Evolutionary conservation across 2,329 filamentous ascomycete genomes (phyloP), one percentile per base, ranked within the genome.

Genomic region (Canariomyces notabilis): DNA sequence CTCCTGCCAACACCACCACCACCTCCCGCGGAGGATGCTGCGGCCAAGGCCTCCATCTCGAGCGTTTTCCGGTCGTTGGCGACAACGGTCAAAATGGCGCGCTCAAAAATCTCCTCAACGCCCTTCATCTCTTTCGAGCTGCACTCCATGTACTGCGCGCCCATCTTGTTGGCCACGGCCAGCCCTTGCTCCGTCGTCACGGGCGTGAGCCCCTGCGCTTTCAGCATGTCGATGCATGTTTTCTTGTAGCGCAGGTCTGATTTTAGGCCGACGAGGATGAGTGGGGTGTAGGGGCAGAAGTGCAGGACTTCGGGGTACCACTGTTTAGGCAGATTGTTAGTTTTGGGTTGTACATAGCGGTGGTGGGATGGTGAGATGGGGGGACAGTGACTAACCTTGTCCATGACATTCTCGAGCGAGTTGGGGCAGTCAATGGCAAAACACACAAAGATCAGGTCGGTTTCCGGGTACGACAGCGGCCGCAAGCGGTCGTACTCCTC

Each of bases 281-380:
- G 83, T 19, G 93, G 93, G 2, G 91, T 97, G 61, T 93, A 95
- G 14, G 93, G 93, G 71, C 93, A 97, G 75, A 98, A 98, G 70
- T 98, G 93, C 46, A 97, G 82, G 60, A 98, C 93, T 74, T 98
- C 93, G 50, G 93, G 93, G 63, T 96, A 98, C 93, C 93, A 98
- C 93, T 97, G 59, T 43, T 12, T 15, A 34, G 22, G 50, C 16
- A 49, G 20, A 15, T 16, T 8, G 61, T 71, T 60, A 62, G 58
- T 51, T 9, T 23, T 14, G 21, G 31, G 33, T 37, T 42, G 42
- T 18, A 34, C 31, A n/a, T n/a, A n/a, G n/a, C n/a, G 43, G 9
- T 36, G 6, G 39, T 37, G 26, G 37, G n/a, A 14, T 42, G 45
- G 11, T 16, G 20, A 6, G 32, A 37, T 46, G 39, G 31, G 32